Base-by-base conservation (phyloP, 1,284 basidiomycete species). In the Heterobasidion irregulare region DNA sequence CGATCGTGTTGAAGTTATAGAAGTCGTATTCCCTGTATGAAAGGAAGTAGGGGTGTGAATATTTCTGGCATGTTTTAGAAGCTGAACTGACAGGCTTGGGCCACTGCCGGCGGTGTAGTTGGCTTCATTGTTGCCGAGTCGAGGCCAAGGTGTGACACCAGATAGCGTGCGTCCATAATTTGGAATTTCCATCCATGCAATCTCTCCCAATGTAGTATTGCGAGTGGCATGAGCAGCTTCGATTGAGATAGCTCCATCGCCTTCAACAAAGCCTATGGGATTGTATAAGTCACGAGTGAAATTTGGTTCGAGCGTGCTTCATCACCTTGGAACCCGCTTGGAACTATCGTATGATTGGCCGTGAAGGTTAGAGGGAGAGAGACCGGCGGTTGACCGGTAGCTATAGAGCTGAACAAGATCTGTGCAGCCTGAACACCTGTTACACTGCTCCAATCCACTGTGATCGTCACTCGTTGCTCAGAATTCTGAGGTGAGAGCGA, bases 61-160 rank as follows among this genome's bases (percentile, higher is more conserved):
- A 5, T 26, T 5, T 5, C 26, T 53, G 15, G 6, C 34, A 44
- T 35, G 41, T 10, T 56, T 54, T 10, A 41, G 19, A 35, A 54
- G 38, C 12, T 33, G 16, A 8, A 66, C 79, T 62, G 57, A 84
- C 79, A 86, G 62, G 34, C 75, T 75, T 2, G 85, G 85, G 1
- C 85, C 85, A 8, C 72, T 62, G 10, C 84, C 84, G n/a, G 75
- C 74, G 13, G 75, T 74, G 65, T 83, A 86, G 62, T 79, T 79
- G 16, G 70, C 65, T 38, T 77, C 79, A 50, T 73, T 70, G 58
- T 74, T 74, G 5, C 75, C 77, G 13, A 70, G 66, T 18, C 78
- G 76, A 16, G 85, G 85, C 70, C 80, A 76, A 2, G 82, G 79
- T 1, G 80, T 82, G 41, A 88, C 71, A 16, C 75, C 85, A 43